A percentile compares a stretch with the other conserved stretches of the same genome.
These are phyloP conservation scores for Candida pseudoglaebosa DNA, from an alignment of 805 yeast genomes.

Conservation along the genomic window DNA sequence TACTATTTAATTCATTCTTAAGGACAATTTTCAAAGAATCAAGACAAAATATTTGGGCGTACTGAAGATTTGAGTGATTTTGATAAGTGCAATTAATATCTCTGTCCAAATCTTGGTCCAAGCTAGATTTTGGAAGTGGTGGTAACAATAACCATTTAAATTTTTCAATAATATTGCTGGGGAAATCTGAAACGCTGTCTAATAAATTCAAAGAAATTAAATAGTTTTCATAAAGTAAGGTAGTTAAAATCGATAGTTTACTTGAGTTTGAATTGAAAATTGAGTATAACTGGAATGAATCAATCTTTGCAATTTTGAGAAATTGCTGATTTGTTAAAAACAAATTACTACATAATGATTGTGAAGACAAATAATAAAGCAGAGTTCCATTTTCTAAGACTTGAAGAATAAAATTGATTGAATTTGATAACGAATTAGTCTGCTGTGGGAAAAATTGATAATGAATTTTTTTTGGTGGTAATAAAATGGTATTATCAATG, in stretches of 20 bases:
- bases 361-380: conserved; percentile 11
- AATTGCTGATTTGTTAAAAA: conserved; percentile 3
- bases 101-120: conserved; percentile 2
- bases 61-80: background rate
- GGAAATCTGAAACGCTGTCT: conserved; percentile 9
- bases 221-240: conserved; percentile 15
- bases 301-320: conserved; percentile 1
- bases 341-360: conserved; percentile 4
- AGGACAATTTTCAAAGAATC: conserved; percentile 8
- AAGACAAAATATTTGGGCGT: conserved; percentile 4
- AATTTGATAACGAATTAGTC: conserved; percentile 5
- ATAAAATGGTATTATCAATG: conserved; percentile 1
- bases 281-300: conserved; percentile 14
- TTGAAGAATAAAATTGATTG: conserved; percentile 19
- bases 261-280: conserved; percentile 17
- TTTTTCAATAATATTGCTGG: conserved; percentile 10
- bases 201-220: conserved; percentile 13
- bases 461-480: conserved; percentile 1
- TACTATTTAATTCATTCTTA: conserved; percentile 14
- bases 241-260: conserved; percentile 17
- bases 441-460: conserved; percentile 3
- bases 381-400: conserved; percentile 18
- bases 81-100: background rate
- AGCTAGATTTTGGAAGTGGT: conserved; percentile 27
- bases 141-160: conserved; percentile 20